Conservation (phyloP, 495 filamentous ascomycete genomes). For the Pyrenopolyporus hunteri region DNA sequence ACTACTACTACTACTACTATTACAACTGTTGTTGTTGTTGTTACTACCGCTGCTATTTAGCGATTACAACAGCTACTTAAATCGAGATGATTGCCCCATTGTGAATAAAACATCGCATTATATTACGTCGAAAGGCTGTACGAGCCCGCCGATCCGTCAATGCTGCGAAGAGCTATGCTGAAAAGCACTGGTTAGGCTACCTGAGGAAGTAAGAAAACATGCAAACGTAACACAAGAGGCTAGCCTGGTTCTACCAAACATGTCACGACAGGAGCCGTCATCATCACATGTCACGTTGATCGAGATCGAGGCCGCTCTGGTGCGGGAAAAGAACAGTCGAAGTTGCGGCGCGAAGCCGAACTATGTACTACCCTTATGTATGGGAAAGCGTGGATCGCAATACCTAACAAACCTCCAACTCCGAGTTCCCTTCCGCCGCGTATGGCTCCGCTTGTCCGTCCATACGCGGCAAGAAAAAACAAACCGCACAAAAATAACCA, state of each 20-base stretch:
- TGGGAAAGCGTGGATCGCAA: constrained; percentile 6
- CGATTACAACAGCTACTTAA: no score
- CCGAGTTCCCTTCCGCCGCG: constrained; percentile 5
- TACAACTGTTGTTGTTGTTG: no score
- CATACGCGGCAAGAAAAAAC: constrained; percentile 3
- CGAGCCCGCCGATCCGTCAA: no score
- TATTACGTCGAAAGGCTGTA: neutral
- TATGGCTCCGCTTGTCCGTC: neutral
- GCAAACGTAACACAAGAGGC: neutral
- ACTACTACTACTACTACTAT: no score
- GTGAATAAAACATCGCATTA: constrained; percentile 13
- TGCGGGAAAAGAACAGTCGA: neutral
- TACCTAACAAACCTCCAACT: constrained; percentile 20
- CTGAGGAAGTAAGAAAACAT: no score
- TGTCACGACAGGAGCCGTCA: neutral
- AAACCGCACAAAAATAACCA: neutral
- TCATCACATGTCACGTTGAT: neutral
- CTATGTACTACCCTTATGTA: constrained; percentile 11
- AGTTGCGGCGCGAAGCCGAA: constrained; percentile 15
- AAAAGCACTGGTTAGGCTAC: no score
- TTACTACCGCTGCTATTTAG: no score
- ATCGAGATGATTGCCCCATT: constrained; percentile 15
- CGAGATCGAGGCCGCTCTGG: neutral
- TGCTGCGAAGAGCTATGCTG: no score
- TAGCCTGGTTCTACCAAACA: neutral